phyloP scores from a whole-genome alignment of 2,329 filamentous ascomycete genomes.

The Penicillium glabrum region DNA sequence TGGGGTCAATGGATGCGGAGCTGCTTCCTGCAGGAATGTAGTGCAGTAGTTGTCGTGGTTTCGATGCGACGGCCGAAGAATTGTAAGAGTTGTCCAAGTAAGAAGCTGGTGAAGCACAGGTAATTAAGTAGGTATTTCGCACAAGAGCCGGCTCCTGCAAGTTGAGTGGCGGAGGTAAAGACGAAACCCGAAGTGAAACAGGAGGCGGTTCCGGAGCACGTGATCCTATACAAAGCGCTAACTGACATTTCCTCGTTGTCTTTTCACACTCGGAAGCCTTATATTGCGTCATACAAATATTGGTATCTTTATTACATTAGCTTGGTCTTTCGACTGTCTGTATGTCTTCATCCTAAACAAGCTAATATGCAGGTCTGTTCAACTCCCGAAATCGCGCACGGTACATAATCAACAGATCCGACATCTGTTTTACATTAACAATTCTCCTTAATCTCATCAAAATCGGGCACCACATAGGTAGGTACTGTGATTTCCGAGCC shows the following conservation, averaged over 20 bases:
- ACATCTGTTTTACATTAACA: not conserved
- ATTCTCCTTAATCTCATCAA: not conserved
- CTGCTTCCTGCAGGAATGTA: conserved; percentile 7
- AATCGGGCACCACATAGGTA: not conserved
- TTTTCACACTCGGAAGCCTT: not conserved
- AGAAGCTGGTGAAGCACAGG: not conserved
- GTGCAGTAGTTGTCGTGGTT: not conserved
- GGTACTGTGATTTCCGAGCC: not conserved
- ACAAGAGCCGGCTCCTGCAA: conserved; percentile 24
- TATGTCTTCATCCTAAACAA: not conserved
- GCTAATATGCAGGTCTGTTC: not conserved
- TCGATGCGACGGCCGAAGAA: not conserved
- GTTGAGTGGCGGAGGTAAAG: not conserved
- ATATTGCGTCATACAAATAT: too few species aligned
- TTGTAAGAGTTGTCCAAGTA: not conserved
- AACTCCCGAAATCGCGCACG: not conserved
- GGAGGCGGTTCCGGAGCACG: conserved; percentile 10
- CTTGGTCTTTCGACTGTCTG: too few species aligned
- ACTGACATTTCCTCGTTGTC: not conserved
- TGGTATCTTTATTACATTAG: rapidly evolving
- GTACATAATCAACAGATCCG: not conserved
- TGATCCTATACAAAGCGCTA: conserved; percentile 9
- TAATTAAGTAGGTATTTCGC: conserved; percentile 2
- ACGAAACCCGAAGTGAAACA: conserved; percentile 7
- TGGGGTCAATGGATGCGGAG: conserved; percentile 21